Conservation (phyloP, 805 yeast species). For the Candida krabiensis region DNA sequence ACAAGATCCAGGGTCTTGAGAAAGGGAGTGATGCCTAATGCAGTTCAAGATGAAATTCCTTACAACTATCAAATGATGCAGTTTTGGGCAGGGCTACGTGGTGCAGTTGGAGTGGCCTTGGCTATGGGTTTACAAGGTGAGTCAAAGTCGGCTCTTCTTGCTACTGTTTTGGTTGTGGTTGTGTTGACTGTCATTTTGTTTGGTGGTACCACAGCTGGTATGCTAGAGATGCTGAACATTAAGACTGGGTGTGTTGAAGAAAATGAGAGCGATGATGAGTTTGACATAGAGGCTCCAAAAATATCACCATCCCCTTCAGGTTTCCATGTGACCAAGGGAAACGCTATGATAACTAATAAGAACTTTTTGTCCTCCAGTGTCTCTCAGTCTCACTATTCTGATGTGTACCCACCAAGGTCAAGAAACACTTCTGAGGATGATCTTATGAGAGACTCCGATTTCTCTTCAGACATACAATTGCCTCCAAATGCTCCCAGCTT, state of each 20-base stretch:
- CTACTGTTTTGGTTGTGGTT: constrained; percentile 95
- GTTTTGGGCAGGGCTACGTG: constrained; percentile 98
- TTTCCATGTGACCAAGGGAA: constrained; percentile 7
- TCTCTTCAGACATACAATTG: constrained; percentile 32
- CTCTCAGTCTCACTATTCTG: constrained; percentile 24
- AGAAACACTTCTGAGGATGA: constrained; percentile 28
- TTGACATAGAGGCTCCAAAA: constrained; percentile 78
- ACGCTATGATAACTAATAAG: constrained; percentile 16
- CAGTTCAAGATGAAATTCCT: constrained; percentile 82
- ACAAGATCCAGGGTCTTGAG: constrained; percentile 59
- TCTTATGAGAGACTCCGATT: constrained; percentile 33
- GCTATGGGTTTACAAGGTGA: constrained; percentile 98
- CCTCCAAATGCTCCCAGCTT: constrained; percentile 32
- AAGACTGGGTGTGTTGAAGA: constrained; percentile 89
- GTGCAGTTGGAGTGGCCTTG: constrained; percentile 98
- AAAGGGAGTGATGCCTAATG: constrained; percentile 36
- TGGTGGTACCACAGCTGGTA: constrained; percentile 98
- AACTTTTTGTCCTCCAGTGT: constrained; percentile 19
- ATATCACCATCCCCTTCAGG: constrained; percentile 21
- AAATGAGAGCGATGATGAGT: constrained; percentile 87
- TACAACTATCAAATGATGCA: constrained; percentile 98
- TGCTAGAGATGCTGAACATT: constrained; percentile 93
- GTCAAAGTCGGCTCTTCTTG: constrained; percentile 80
- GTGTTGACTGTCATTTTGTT: constrained; percentile 93
- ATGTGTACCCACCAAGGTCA: constrained; percentile 22